Evolutionary conservation across 179 eudicot species (phyloP).

Genomic region (Silene vulgaris): DNA sequence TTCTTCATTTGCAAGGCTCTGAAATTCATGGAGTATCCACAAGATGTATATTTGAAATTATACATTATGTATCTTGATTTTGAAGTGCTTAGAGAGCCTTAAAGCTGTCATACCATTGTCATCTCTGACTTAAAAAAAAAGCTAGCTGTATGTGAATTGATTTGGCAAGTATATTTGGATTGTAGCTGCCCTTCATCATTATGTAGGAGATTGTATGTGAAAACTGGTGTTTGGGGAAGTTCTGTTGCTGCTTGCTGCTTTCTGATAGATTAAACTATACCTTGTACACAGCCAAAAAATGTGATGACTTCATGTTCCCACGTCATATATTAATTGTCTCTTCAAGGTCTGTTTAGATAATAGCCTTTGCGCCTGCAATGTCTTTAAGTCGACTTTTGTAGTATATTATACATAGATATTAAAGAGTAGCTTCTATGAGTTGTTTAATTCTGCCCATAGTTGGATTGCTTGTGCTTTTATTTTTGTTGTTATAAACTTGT

Average conservation of each 20-base stretch:
- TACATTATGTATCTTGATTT: neutral
- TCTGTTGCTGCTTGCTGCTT: neutral
- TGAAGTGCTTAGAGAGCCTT: slow-evolving; percentile 1
- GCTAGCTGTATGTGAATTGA: neutral
- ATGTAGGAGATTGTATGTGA: neutral
- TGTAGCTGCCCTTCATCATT: neutral
- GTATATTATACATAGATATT: neutral
- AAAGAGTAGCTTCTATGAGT: neutral
- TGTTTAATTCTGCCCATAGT: neutral
- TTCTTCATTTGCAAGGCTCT: slow-evolving; percentile 13
- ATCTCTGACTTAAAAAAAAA: neutral
- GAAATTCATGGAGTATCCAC: neutral
- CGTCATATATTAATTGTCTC: neutral
- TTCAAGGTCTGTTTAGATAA: neutral
- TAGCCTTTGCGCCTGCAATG: slow-evolving; percentile 1
- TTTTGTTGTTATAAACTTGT: neutral
- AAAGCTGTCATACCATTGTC: neutral
- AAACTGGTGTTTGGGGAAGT: slow-evolving; percentile 4
- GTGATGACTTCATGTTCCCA: neutral
- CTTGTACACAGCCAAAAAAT: neutral
- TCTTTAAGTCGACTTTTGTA: neutral
- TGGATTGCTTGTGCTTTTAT: slow-evolving; percentile 7
- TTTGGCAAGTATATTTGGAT: neutral
- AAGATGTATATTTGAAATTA: neutral
- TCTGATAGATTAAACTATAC: slow-evolving; percentile 12